Evolutionary conservation across 805 yeast species (phyloP).

Genomic region (Blastobotrys mokoenaii): DNA sequence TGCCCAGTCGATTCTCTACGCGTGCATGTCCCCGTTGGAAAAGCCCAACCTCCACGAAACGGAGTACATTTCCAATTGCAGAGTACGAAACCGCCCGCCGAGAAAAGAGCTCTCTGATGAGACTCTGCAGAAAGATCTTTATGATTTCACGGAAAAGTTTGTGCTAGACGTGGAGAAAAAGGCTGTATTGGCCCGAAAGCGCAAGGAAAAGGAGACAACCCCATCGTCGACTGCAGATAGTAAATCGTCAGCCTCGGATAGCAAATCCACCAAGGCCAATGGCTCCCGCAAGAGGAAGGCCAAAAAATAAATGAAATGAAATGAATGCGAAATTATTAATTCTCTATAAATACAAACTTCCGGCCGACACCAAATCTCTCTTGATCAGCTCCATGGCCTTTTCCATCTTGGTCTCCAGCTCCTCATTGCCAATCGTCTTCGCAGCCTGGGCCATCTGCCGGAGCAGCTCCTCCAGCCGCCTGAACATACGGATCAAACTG

Average conservation of each 20-base stretch:
- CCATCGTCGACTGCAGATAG: too few relatives aligned
- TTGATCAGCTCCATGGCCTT: constrained; percentile 77
- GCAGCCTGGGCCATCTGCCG: constrained; percentile 89
- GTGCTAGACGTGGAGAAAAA: constrained; percentile 58
- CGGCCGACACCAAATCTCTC: constrained; percentile 95
- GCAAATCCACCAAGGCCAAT: too few relatives aligned
- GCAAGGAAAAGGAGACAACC: constrained; percentile 19
- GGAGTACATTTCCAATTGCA: constrained; percentile 66
- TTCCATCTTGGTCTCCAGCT: constrained; percentile 81
- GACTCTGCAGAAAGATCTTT: constrained; percentile 52
- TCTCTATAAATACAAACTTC: constrained; percentile 63
- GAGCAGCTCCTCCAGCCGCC: constrained; percentile 86
- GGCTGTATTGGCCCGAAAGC: constrained; percentile 61
- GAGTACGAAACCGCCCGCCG: constrained; percentile 36
- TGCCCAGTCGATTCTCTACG: constrained; percentile 66
- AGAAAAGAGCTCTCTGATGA: constrained; percentile 58
- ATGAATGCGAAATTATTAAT: not conserved
- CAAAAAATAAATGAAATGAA: not conserved
- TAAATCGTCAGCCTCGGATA: too few relatives aligned
- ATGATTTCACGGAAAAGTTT: constrained; percentile 42
- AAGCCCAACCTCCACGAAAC: constrained; percentile 51
- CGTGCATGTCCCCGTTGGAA: constrained; percentile 63
- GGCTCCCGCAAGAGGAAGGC: not conserved
- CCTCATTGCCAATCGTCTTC: constrained; percentile 85
- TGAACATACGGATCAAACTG: constrained; percentile 86